phyloP scores from a whole-genome alignment of 1,284 basidiomycete species.

The Cryptococcus sp. region DNA sequence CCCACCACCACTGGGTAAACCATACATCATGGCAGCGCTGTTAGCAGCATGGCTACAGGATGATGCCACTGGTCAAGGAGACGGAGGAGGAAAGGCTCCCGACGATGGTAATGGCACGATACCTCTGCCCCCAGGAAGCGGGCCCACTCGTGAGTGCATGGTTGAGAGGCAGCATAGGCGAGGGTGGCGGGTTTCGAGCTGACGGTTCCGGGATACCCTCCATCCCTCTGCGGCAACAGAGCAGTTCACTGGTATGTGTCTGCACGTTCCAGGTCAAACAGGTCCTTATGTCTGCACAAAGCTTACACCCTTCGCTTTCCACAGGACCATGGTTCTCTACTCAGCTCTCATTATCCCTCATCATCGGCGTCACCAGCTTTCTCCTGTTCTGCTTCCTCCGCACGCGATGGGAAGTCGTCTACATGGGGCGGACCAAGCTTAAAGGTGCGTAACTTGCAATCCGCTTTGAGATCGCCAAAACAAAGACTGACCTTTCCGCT shows the following conservation, averaged over 20 bases:
- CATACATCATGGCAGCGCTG: too few relatives aligned
- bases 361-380: constrained; percentile 76
- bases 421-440: constrained; percentile 87
- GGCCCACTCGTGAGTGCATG: constrained; percentile 18
- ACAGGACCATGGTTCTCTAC: constrained; percentile 62
- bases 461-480: background rate
- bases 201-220: background rate
- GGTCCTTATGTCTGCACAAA: too few relatives aligned
- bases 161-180: too few relatives aligned
- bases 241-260: constrained; percentile 30
- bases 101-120: constrained; percentile 9
- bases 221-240: constrained; percentile 16
- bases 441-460: constrained; percentile 61
- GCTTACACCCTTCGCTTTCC: background rate
- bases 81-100: background rate
- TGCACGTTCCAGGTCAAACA: too few relatives aligned
- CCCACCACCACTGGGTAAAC: too few relatives aligned
- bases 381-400: constrained; percentile 83
- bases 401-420: constrained; percentile 80
- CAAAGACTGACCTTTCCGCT: background rate
- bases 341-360: constrained; percentile 73
- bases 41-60: too few relatives aligned
- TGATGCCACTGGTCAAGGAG: too few relatives aligned
- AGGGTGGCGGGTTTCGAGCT: background rate
- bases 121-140: constrained; percentile 19